phyloP scores from a whole-genome alignment of 202 grass and related monocot species.

The Elaeis oleifera region DNA sequence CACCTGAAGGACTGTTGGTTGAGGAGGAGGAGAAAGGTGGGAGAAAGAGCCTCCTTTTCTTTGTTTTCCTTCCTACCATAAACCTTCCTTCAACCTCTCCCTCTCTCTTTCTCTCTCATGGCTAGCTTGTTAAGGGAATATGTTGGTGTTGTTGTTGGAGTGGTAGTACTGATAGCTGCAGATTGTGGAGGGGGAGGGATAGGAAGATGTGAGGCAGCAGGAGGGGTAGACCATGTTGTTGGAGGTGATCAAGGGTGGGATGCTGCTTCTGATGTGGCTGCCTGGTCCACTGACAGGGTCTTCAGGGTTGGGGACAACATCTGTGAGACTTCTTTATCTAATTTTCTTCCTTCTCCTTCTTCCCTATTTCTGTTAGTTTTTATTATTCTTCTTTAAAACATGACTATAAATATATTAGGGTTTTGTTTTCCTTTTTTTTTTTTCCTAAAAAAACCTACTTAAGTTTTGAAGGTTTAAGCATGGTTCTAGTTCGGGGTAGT shows the following conservation, averaged over 20 bases:
- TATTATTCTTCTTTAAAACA: no score
- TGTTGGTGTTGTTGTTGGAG: neutral
- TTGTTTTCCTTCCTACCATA: neutral
- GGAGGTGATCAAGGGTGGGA: slow-evolving; percentile 19
- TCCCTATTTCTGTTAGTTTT: no score
- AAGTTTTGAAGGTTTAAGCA: no score
- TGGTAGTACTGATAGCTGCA: neutral
- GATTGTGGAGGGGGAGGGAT: neutral
- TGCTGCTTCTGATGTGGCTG: slow-evolving; percentile 9
- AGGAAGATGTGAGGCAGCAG: neutral
- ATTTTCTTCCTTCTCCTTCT: neutral
- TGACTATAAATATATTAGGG: no score
- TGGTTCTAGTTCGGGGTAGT: no score
- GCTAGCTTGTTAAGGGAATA: neutral
- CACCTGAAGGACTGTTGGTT: neutral
- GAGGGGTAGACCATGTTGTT: slow-evolving; percentile 9
- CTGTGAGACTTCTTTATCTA: slow-evolving; percentile 2
- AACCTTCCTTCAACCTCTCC: neutral
- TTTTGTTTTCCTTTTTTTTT: no score
- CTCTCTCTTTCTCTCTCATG: neutral
- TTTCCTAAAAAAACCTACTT: no score
- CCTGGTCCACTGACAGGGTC: slow-evolving; percentile 10
- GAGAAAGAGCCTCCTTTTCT: neutral
- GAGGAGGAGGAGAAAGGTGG: neutral
- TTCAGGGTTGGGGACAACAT: slow-evolving; percentile 17